Percentiles rank a stretch among this genome's conserved stretches.
phyloP scores from a whole-genome alignment of 495 filamentous ascomycete genomes.

The Xylaria curta region DNA sequence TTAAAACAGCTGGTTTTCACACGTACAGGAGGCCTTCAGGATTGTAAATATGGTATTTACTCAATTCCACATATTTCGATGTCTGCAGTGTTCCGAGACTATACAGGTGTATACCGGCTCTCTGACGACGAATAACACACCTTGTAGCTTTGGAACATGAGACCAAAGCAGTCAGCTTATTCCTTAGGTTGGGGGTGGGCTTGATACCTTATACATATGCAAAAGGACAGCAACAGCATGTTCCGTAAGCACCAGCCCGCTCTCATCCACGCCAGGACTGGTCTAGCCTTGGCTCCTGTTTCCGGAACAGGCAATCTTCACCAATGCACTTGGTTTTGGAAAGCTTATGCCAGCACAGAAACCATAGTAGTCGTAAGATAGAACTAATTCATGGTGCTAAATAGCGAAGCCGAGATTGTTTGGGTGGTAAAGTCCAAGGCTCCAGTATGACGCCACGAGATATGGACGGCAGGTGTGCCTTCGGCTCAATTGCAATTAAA shows the following conservation, averaged over 20 bases:
- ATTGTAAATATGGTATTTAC: conserved; percentile 15
- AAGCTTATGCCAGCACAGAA: conserved; percentile 1
- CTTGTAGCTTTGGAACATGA: not conserved
- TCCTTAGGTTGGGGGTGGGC: conserved; percentile 1
- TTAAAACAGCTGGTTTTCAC: conserved; percentile 1
- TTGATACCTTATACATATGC: conserved; percentile 22
- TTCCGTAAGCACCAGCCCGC: conserved; percentile 21
- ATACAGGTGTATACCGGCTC: not conserved
- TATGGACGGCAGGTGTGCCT: not conserved
- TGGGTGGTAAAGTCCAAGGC: not conserved
- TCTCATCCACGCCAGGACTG: not conserved
- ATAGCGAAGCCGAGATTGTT: not conserved
- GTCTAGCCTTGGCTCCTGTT: not conserved
- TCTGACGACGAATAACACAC: not conserved
- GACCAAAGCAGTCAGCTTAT: conserved; percentile 21
- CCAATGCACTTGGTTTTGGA: not conserved
- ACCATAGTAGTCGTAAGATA: not conserved
- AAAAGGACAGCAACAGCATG: conserved; percentile 14
- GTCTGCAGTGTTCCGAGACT: conserved; percentile 5
- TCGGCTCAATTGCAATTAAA: not conserved
- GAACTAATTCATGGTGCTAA: not conserved
- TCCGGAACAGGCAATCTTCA: conserved; percentile 11
- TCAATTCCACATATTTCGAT: conserved; percentile 20
- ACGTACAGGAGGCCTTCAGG: not conserved
- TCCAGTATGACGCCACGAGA: not conserved